phyloP scores from a whole-genome alignment of 2,329 filamentous ascomycete genomes.

The Epichloe coenophiala region DNA sequence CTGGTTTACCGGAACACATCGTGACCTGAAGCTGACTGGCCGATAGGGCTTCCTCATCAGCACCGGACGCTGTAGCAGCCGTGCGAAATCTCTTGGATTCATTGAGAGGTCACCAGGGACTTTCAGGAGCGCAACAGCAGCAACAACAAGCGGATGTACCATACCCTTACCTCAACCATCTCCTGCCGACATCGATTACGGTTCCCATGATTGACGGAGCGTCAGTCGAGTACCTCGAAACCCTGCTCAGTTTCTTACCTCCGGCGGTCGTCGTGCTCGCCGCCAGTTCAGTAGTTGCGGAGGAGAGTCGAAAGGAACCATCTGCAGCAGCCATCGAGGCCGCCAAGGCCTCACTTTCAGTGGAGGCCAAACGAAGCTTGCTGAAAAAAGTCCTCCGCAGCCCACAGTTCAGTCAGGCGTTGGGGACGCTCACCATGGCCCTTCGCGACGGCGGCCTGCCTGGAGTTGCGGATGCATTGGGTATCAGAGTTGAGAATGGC shows the following conservation, averaged over 20 bases:
- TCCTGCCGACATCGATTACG: conserved; percentile 66
- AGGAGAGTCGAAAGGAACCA: conserved; percentile 47
- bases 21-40: conserved; percentile 27
- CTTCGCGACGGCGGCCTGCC: conserved; percentile 82
- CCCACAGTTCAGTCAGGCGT: conserved; percentile 80
- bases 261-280: conserved; percentile 64
- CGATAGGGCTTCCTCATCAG: conserved; percentile 44
- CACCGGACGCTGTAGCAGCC: conserved; percentile 57
- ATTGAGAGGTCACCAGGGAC: conserved; percentile 43
- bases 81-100: conserved; percentile 86
- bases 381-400: conserved; percentile 72
- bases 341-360: conserved; percentile 58
- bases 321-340: conserved; percentile 54
- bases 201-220: conserved; percentile 59
- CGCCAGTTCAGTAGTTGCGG: conserved; percentile 45
- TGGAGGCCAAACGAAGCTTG: conserved; percentile 66
- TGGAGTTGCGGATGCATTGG: conserved; percentile 75
- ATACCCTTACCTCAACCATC: conserved; percentile 75
- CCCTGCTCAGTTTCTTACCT: conserved; percentile 65
- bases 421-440: conserved; percentile 74
- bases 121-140: conserved; percentile 22
- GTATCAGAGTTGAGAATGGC: conserved; percentile 69
- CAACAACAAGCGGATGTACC: conserved; percentile 35
- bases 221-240: conserved; percentile 54
- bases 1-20: not conserved